Conservation (phyloP, 2,329 filamentous ascomycete genomes). For the Fusarium sp. region DNA sequence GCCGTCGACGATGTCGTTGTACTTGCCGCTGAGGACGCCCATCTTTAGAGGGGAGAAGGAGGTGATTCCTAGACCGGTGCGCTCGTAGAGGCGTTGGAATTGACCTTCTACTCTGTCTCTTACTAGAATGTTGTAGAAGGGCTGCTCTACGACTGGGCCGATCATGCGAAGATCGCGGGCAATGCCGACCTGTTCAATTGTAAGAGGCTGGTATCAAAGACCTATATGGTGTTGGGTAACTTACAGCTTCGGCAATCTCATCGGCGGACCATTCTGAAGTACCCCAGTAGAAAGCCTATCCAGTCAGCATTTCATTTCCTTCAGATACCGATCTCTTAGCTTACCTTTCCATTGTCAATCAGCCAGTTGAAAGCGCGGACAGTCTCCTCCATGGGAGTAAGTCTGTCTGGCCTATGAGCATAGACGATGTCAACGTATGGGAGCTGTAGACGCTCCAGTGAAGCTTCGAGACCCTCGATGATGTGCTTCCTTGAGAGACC, state of each 20-base stretch:
- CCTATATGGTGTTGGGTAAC: not conserved
- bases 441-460: conserved; percentile 67
- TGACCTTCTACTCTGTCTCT: conserved; percentile 73
- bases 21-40: conserved; percentile 74
- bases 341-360: conserved; percentile 70
- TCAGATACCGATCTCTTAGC: not conserved
- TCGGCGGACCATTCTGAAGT: conserved; percentile 74
- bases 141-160: conserved; percentile 74
- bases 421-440: conserved; percentile 76
- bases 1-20: conserved; percentile 65
- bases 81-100: conserved; percentile 69
- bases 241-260: conserved; percentile 70
- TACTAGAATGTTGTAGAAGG: conserved; percentile 73
- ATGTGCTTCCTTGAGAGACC: conserved; percentile 77
- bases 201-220: not conserved
- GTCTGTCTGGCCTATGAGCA: conserved; percentile 74
- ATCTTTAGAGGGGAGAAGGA: conserved; percentile 69
- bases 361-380: conserved; percentile 78
- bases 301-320: not conserved
- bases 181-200: conserved; percentile 57
- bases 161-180: conserved; percentile 71
- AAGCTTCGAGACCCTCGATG: conserved; percentile 65
- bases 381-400: conserved; percentile 77
- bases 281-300: conserved; percentile 71
- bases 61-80: conserved; percentile 70